phyloP scores from a whole-genome alignment of 2,329 filamentous ascomycete species.

The Penicillium sp. region DNA sequence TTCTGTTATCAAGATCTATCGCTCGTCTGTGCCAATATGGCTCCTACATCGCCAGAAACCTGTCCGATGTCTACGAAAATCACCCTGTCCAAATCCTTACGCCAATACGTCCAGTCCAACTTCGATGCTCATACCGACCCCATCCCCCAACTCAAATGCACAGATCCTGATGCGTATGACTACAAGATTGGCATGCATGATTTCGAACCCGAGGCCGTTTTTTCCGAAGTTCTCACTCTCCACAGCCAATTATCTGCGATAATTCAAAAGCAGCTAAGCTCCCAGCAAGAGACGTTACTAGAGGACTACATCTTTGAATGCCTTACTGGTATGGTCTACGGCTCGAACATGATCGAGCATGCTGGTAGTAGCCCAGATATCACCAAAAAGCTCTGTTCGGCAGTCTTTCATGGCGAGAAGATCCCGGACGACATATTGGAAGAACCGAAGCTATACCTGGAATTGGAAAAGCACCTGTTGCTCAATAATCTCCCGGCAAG shows the following conservation, averaged over 20 bases:
- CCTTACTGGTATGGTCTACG: slow-evolving; percentile 8
- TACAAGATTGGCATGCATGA: slow-evolving; percentile 1
- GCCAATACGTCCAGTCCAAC: too few species aligned
- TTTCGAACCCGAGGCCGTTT: slow-evolving; percentile 2
- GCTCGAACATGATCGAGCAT: slow-evolving; percentile 11
- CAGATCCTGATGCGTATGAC: neutral
- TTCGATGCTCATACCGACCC: too few species aligned
- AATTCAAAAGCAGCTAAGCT: neutral
- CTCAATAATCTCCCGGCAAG: neutral
- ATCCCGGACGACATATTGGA: neutral
- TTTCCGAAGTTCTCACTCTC: neutral
- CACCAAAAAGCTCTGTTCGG: slow-evolving; percentile 8
- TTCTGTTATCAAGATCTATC: too few species aligned
- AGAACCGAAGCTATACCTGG: neutral
- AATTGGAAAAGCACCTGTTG: neutral
- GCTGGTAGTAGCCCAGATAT: neutral
- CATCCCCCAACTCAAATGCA: too few species aligned
- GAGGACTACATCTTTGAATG: slow-evolving; percentile 3
- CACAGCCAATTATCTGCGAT: neutral
- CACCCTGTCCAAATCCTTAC: too few species aligned
- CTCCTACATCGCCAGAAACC: too few species aligned
- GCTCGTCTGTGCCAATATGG: too few species aligned
- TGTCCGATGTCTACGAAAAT: too few species aligned
- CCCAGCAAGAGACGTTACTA: neutral
- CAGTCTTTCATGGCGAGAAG: slow-evolving; percentile 3